Conservation (phyloP, 805 yeast genomes). For the Zygosaccharomyces bailii region DNA sequence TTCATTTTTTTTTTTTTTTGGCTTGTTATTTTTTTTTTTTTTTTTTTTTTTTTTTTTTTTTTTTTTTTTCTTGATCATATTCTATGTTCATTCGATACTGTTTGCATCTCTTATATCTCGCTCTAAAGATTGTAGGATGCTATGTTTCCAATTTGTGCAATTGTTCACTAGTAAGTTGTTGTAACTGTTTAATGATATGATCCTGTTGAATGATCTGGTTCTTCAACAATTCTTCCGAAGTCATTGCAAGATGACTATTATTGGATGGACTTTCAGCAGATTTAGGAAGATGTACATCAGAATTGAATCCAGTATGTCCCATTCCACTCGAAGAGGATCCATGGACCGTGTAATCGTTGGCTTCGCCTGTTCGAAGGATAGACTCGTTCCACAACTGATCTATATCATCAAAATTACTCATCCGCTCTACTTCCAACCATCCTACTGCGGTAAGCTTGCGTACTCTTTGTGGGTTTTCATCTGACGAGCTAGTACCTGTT, state of each 20-base stretch:
- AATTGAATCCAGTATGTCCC: too few relatives aligned
- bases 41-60: not conserved
- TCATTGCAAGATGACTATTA: not conserved
- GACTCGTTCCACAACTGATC: constrained; percentile 15
- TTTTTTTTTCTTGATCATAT: too few relatives aligned
- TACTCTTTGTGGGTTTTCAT: too few relatives aligned
- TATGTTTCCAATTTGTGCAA: not conserved
- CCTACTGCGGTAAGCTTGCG: not conserved
- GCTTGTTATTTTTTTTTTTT: not conserved
- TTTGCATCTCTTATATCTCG: too few relatives aligned
- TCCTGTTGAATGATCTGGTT: constrained; percentile 13
- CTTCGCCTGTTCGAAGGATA: not conserved
- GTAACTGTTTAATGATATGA: constrained; percentile 14
- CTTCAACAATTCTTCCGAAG: constrained; percentile 12
- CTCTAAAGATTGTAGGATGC: too few relatives aligned
- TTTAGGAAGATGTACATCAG: not conserved
- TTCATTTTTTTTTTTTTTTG: not conserved
- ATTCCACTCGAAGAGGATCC: too few relatives aligned
- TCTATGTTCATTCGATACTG: not conserved
- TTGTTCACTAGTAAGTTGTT: constrained; percentile 10
- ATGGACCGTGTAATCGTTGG: too few relatives aligned
- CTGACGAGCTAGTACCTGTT: not conserved
- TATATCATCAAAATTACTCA: constrained; percentile 13
- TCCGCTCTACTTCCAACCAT: not conserved
- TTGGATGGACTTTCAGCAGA: not conserved